Conservation (phyloP, 1,284 basidiomycete species). For the Ceratobasidium sp. region DNA sequence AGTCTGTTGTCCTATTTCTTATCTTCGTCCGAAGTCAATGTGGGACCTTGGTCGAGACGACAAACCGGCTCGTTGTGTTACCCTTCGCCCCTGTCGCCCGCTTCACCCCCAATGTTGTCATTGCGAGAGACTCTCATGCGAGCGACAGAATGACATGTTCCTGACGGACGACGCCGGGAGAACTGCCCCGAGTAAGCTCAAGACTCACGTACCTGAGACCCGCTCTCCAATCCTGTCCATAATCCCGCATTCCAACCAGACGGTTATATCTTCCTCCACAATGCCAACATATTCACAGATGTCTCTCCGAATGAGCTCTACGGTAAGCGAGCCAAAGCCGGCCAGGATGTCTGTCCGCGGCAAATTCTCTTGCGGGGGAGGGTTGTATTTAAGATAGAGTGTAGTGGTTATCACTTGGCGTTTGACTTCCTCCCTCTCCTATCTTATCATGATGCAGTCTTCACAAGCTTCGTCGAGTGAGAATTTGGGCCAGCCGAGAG, state of each 20-base stretch:
- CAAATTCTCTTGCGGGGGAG: too few species aligned
- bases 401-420: too few species aligned
- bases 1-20: too few species aligned
- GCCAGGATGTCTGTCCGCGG: not conserved
- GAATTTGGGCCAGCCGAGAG: not conserved
- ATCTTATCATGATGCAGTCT: not conserved
- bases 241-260: constrained; percentile 1
- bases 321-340: constrained; percentile 1
- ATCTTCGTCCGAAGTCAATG: not conserved
- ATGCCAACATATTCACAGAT: not conserved
- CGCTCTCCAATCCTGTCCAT: not conserved
- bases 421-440: too few species aligned
- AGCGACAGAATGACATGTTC: not conserved
- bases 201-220: constrained; percentile 10
- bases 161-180: not conserved
- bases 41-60: not conserved
- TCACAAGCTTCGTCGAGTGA: not conserved
- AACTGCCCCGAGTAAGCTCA: not conserved
- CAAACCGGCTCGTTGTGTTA: not conserved
- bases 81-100: not conserved
- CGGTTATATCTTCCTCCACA: not conserved
- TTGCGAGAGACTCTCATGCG: not conserved
- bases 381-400: too few species aligned
- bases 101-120: not conserved
- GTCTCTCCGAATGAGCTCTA: too few species aligned